Percentiles rank a stretch among this genome's conserved stretches.
Conservation (phyloP, 164 flowering plant genomes). For the Nymphaea colorata region DNA sequence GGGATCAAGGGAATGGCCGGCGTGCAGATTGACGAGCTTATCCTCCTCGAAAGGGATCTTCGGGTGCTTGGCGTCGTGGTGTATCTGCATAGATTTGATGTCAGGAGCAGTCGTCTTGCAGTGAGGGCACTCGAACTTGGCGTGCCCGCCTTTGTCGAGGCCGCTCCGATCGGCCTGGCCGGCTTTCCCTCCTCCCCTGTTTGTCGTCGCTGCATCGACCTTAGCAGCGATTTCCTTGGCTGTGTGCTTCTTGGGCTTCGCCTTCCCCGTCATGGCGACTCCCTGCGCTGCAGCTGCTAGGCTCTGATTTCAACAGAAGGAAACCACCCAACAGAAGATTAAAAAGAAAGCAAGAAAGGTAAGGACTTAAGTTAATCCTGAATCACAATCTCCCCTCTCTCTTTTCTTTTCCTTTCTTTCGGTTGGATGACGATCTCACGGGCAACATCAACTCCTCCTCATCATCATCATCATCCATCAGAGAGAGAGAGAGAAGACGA, state of each 20-base stretch:
- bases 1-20: conserved; percentile 10
- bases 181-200: conserved; percentile 62
- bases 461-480: too few species aligned
- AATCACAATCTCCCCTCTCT: too few species aligned
- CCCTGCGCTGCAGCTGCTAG: not conserved
- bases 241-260: conserved; percentile 69
- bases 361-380: too few species aligned
- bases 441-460: too few species aligned
- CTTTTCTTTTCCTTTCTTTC: too few species aligned
- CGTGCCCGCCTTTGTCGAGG: conserved; percentile 43
- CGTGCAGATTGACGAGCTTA: conserved; percentile 42
- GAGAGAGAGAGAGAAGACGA: too few species aligned
- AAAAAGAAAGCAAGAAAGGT: too few species aligned
- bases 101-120: conserved; percentile 58
- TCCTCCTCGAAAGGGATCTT: conserved; percentile 49
- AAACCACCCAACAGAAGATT: not conserved
- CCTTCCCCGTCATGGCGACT: conserved; percentile 51
- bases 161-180: conserved; percentile 41
- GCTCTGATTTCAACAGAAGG: not conserved
- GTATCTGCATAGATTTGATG: conserved; percentile 52
- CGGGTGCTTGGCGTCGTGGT: conserved; percentile 54
- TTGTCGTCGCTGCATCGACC: conserved; percentile 55
- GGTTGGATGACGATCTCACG: too few species aligned
- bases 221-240: conserved; percentile 31
- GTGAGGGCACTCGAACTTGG: conserved; percentile 50